Conservation (phyloP, 2,329 filamentous ascomycete species). For the Bipolaris sorokiniana region DNA sequence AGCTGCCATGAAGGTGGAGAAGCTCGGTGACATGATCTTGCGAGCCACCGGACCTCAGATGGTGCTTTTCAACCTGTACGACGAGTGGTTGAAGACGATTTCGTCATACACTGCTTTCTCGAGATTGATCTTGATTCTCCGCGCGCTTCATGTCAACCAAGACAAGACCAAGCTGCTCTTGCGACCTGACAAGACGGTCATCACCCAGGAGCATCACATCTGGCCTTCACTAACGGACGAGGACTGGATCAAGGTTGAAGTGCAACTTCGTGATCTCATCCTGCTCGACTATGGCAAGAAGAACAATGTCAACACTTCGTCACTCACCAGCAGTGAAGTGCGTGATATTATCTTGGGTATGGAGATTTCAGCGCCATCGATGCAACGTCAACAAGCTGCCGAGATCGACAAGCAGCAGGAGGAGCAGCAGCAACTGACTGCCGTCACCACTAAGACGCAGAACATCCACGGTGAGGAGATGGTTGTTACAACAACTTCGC, state of each 20-base stretch:
- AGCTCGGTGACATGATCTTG: constrained; percentile 98
- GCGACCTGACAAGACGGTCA: constrained; percentile 95
- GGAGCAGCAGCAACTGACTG: constrained; percentile 94
- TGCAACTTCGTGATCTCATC: constrained; percentile 91
- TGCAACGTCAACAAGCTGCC: constrained; percentile 97
- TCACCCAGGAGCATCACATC: constrained; percentile 98
- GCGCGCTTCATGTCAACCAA: constrained; percentile 94
- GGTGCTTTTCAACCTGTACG: constrained; percentile 98
- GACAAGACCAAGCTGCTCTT: constrained; percentile 98
- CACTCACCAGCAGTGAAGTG: constrained; percentile 94
- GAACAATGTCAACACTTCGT: constrained; percentile 99
- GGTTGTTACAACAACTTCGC: constrained; percentile 95
- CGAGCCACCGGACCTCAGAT: constrained; percentile 99
- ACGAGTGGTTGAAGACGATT: constrained; percentile 98
- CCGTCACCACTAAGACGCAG: constrained; percentile 97
- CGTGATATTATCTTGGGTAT: constrained; percentile 98
- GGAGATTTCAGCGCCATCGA: constrained; percentile 97
- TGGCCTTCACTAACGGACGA: constrained; percentile 95
- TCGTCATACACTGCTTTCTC: constrained; percentile 99
- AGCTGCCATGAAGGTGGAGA: constrained; percentile 99
- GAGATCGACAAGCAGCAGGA: constrained; percentile 99
- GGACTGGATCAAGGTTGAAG: constrained; percentile 99
- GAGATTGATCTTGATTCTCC: constrained; percentile 87
- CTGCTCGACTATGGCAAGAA: constrained; percentile 99
- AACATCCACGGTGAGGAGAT: constrained; percentile 98